Base-by-base conservation (phyloP, 2,329 filamentous ascomycete genomes). In the Fonsecaea nubica region DNA sequence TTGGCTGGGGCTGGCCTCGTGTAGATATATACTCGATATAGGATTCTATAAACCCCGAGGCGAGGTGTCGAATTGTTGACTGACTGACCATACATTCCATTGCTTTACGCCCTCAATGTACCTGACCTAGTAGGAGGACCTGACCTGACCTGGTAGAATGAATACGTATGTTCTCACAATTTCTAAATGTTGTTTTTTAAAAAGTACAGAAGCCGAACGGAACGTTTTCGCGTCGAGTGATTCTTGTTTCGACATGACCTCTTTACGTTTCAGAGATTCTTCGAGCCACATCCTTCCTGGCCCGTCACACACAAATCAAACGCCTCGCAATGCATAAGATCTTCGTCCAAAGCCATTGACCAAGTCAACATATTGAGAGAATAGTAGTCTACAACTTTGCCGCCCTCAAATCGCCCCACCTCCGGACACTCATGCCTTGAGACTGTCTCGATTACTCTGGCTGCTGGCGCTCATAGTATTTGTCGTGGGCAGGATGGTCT, bases 381-480 rank as follows among this genome's bases (percentile, higher is more conserved):
- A 50, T 50, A 50, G 45, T 25, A 50, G 45, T 50, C 45, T 50
- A 30, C 21, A 50, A 25, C 45, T 13, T 50, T 21, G 4, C 45
- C 13, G 18, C 18, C 45, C 13, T 50, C 45, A 4, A 21, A 9
- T 50, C 45, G n/a, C 35, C 13, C 18, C n/a, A 0, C 38, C 33
- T 13, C 30, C 30, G 30, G 30, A 36, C 10, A 13, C 42, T 76
- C 79, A 90, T 74, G 86, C 88, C 78, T 94, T 93, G 67, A 92
- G 83, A 15, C 90, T 90, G 78, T 98, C 94, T 75, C 92, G 87
- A 85, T 89, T 92, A 82, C 93, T 97, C 81, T 93, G 90, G 71
- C 91, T 90, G 83, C 93, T 97, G 30, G 94, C 92, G 78, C 93
- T 97, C 81, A 96, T 90, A 1, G 89, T 88, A 74, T 90, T 86